These are phyloP conservation scores for Metschnikowia rubicola DNA, from an alignment of 805 yeast genomes.

Conservation along the genomic window DNA sequence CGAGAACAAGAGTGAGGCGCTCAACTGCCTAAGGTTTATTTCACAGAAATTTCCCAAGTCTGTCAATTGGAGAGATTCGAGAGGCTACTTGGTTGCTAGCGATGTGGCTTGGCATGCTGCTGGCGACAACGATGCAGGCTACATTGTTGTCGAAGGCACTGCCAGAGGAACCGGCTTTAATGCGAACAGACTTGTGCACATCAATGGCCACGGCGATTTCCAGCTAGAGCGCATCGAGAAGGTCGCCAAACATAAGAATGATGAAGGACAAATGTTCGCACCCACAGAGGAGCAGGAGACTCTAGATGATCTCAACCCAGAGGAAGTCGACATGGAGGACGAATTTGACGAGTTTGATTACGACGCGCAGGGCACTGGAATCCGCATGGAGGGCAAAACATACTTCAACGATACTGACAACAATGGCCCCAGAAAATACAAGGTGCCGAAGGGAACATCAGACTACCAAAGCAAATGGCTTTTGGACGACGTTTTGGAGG, in stretches of 20 bases:
- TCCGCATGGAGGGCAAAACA: constrained; percentile 54
- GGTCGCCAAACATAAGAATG: constrained; percentile 25
- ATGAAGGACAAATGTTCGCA: constrained; percentile 20
- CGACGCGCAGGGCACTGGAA: constrained; percentile 35
- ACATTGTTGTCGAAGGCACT: constrained; percentile 69
- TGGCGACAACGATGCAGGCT: constrained; percentile 27
- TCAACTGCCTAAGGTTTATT: constrained; percentile 66
- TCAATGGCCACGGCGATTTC: constrained; percentile 90
- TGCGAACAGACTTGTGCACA: constrained; percentile 72
- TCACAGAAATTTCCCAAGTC: constrained; percentile 87
- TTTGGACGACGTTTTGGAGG: constrained; percentile 51
- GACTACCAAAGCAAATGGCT: constrained; percentile 78
- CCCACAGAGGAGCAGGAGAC: constrained; percentile 49
- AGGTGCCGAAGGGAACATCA: constrained; percentile 67
- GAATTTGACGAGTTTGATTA: constrained; percentile 25
- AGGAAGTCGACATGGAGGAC: constrained; percentile 46
- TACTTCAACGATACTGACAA: constrained; percentile 37
- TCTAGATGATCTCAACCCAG: constrained; percentile 58
- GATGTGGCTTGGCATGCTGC: constrained; percentile 38
- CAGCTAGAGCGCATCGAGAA: constrained; percentile 67
- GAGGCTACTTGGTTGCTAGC: constrained; percentile 86
- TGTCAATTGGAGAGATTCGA: constrained; percentile 86
- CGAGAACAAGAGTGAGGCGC: constrained; percentile 65
- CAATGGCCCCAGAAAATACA: constrained; percentile 26
- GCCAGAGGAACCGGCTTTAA: constrained; percentile 85